These are phyloP conservation scores for Pleoardoris graminearum DNA, from an alignment of 2,329 filamentous ascomycete genomes.

Conservation along the genomic window DNA sequence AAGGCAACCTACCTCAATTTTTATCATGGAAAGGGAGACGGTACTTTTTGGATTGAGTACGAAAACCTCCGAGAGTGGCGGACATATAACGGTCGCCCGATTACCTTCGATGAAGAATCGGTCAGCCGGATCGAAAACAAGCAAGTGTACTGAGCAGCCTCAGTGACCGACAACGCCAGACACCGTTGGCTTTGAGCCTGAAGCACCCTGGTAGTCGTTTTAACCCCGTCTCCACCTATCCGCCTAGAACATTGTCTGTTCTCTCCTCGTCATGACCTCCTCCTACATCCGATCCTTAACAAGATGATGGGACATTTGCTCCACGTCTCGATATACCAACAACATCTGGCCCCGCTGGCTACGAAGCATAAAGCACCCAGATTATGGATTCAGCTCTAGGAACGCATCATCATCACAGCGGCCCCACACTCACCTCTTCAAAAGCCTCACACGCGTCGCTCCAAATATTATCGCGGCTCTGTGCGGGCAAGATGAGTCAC, in stretches of 20 bases:
- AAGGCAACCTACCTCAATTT: conserved; percentile 28
- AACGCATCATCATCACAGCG: too few species aligned
- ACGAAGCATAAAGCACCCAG: too few species aligned
- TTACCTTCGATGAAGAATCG: conserved; percentile 16
- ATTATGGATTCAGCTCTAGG: too few species aligned
- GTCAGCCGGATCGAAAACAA: conserved; percentile 12
- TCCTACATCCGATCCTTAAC: too few species aligned
- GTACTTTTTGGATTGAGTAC: conserved; percentile 22
- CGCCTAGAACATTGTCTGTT: background rate
- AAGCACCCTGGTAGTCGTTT: background rate
- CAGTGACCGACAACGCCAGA: background rate
- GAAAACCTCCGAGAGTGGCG: conserved; percentile 16
- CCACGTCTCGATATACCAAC: too few species aligned
- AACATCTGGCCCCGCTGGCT: too few species aligned
- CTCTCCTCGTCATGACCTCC: background rate
- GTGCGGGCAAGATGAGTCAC: too few species aligned
- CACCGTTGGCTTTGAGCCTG: background rate
- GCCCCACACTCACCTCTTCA: too few species aligned
- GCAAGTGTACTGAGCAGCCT: conserved; percentile 3
- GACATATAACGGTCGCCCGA: background rate
- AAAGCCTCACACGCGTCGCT: too few species aligned
- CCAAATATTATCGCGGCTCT: too few species aligned
- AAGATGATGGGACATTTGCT: too few species aligned
- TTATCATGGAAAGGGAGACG: background rate
- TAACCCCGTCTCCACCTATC: background rate